Conservation (phyloP, 192 early-diverging fungal genomes). For the Coemansia sp. region DNA sequence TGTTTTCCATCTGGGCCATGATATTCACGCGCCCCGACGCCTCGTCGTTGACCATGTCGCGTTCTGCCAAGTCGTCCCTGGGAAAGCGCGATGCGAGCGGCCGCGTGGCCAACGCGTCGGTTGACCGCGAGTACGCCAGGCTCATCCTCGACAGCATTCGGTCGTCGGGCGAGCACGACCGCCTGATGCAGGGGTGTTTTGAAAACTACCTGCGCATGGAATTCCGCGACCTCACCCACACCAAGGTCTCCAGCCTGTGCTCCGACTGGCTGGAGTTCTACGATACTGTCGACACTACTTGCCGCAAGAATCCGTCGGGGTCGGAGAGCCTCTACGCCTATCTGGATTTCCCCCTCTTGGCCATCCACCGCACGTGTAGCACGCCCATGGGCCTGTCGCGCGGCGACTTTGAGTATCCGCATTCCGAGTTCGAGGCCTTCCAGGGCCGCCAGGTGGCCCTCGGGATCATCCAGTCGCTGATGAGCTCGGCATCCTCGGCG, state of each 20-base stretch:
- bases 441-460: slow-evolving; percentile 55
- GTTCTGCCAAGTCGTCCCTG: slow-evolving; percentile 6
- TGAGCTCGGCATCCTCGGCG: slow-evolving; percentile 54
- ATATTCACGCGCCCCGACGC: slow-evolving; percentile 63
- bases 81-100: slow-evolving; percentile 13
- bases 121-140: slow-evolving; percentile 20
- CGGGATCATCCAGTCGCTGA: slow-evolving; percentile 51
- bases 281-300: slow-evolving; percentile 62
- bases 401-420: slow-evolving; percentile 71
- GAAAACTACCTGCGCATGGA: slow-evolving; percentile 85
- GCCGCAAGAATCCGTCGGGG: slow-evolving; percentile 18
- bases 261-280: slow-evolving; percentile 80
- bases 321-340: slow-evolving; percentile 65
- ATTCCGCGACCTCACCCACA: slow-evolving; percentile 71
- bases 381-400: slow-evolving; percentile 57
- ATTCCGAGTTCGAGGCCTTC: slow-evolving; percentile 71
- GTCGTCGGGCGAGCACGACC: slow-evolving; percentile 78
- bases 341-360: slow-evolving; percentile 66
- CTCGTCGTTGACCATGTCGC: slow-evolving; percentile 7
- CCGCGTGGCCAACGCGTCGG: background rate
- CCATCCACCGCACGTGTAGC: slow-evolving; percentile 82
- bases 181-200: slow-evolving; percentile 87
- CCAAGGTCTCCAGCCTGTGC: slow-evolving; percentile 64
- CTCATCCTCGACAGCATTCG: slow-evolving; percentile 53
- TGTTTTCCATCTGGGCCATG: slow-evolving; percentile 82